phyloP scores from a whole-genome alignment of 2,329 filamentous ascomycete species.

The Fusarium keratoplasticum region DNA sequence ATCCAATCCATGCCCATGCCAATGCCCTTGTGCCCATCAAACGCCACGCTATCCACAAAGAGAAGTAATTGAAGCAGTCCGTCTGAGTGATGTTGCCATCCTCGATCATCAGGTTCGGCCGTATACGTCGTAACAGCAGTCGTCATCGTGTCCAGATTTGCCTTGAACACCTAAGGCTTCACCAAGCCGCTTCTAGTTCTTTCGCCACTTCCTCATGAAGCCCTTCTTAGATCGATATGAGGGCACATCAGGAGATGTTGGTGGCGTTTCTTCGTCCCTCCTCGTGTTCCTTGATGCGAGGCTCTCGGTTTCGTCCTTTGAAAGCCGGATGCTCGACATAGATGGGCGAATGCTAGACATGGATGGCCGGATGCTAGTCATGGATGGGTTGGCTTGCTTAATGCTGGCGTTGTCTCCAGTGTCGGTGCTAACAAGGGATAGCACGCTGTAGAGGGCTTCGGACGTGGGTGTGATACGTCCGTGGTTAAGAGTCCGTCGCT shows the following conservation, averaged over 20 bases:
- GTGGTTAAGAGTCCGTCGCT: conserved; percentile 57
- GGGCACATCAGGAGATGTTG: conserved; percentile 50
- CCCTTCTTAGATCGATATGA: conserved; percentile 45
- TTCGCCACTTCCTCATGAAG: conserved; percentile 42
- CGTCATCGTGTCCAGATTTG: conserved; percentile 20
- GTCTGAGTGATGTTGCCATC: conserved; percentile 34
- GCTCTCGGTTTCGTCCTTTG: conserved; percentile 56
- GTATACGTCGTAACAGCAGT: conserved; percentile 31
- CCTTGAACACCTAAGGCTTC: conserved; percentile 5
- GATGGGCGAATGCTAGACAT: conserved; percentile 48
- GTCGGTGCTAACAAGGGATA: conserved; percentile 48
- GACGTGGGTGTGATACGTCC: conserved; percentile 56
- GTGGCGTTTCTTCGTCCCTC: conserved; percentile 49
- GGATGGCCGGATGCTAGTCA: conserved; percentile 46
- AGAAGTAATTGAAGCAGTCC: conserved; percentile 21
- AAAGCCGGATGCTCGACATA: conserved; percentile 48
- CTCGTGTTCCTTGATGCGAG: conserved; percentile 43
- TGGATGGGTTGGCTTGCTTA: conserved; percentile 41
- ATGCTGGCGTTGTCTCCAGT: conserved; percentile 36
- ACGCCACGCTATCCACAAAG: conserved; percentile 41
- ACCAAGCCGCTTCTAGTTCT: conserved; percentile 25
- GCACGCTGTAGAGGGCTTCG: conserved; percentile 47
- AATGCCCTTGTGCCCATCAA: conserved; percentile 5
- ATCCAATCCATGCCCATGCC: neutral
- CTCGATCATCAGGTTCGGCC: conserved; percentile 33